Conservation (phyloP, 2,329 filamentous ascomycete species). For the Pleurostoma richardsiae region DNA sequence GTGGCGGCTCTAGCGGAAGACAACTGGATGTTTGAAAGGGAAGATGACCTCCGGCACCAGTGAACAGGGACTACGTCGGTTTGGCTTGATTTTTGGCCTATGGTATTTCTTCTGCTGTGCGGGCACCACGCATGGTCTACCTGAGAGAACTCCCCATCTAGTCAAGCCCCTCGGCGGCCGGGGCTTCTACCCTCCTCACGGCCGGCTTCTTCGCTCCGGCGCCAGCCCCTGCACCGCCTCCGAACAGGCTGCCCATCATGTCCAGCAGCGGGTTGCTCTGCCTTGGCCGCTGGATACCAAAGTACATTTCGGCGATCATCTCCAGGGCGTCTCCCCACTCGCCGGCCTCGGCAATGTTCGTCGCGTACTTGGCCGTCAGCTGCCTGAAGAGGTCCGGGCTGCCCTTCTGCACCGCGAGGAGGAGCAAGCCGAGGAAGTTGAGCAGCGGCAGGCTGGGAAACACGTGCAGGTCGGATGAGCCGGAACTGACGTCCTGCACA, state of each 20-base stretch:
- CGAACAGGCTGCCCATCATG: conserved; percentile 96
- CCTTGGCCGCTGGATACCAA: conserved; percentile 80
- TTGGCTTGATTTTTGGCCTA: conserved; percentile 3
- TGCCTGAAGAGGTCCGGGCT: conserved; percentile 74
- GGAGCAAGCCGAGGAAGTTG: conserved; percentile 84
- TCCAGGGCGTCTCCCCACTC: conserved; percentile 79
- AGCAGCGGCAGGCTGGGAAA: conserved; percentile 90
- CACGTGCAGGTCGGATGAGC: conserved; percentile 68
- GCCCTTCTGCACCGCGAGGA: conserved; percentile 79
- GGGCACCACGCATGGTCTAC: conserved; percentile 3
- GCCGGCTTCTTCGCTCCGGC: conserved; percentile 42
- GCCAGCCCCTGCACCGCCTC: conserved; percentile 60
- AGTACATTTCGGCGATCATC: conserved; percentile 94
- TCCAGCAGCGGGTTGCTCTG: conserved; percentile 93
- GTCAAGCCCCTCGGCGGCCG: conserved; percentile 55
- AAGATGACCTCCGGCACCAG: conserved; percentile 42
- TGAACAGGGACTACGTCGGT: conserved; percentile 10
- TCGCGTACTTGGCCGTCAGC: conserved; percentile 74
- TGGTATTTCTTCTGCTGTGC: background rate
- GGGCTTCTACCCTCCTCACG: conserved; percentile 39
- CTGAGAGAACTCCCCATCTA: conserved; percentile 23
- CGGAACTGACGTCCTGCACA: conserved; percentile 75
- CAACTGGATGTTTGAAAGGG: conserved; percentile 85
- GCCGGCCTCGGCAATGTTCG: conserved; percentile 70
- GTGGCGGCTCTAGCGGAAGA: conserved; percentile 73